Evolutionary conservation across 2,329 filamentous ascomycete species (phyloP), one percentile per base, ranked within the genome.

Genomic region (Lecanicillium sp.): DNA sequence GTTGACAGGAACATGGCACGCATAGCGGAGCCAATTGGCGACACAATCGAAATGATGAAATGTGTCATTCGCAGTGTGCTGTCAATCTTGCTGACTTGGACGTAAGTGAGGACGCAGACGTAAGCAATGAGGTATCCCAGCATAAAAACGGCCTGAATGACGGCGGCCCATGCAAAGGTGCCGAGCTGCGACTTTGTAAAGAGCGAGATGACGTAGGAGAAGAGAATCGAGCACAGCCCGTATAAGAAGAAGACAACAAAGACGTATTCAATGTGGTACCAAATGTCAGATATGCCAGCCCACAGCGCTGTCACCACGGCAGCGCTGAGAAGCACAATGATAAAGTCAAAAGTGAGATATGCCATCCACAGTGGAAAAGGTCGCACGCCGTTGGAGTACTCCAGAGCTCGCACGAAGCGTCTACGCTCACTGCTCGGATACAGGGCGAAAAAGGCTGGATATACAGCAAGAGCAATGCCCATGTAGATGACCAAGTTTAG

Each of bases 351-450:
- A 0, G 69, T 53, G 1, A 83, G 68, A 53, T 95, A 94, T 2
- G 89, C 85, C 5, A 85, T 60, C 89, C 90, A 95, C 2, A 95
- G 67, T 1, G 88, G 86, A 8, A 85, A 67, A 1, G 85, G 81
- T 11, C 85, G 73, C 19, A 95, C 87, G 33, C 89, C 89, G 53
- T 95, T 95, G 38, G 85, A 94, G 60, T 94, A 95, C 58, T 95
- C 83, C 20, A 95, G 67, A 13, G 84, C 83, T 37, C 89, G 77
- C 17, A 95, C 85, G 46, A 87, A 83, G 35, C 79, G 69, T 9
- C 87, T 67, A 18, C 87, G 74, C 58, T 95, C 89, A 19, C 84
- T 68, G n/a, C 86, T 94, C 0, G 87, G 85, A 53, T 95, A 95
- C 4, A 95, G 66, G 0, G 85, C 77, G 51, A 95, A 94, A 66